Percentiles rank a stretch among this genome's conserved stretches.
These are phyloP conservation scores for Neonectria neomacrospora DNA, from an alignment of 2,329 filamentous ascomycete species.

Conservation along the genomic window DNA sequence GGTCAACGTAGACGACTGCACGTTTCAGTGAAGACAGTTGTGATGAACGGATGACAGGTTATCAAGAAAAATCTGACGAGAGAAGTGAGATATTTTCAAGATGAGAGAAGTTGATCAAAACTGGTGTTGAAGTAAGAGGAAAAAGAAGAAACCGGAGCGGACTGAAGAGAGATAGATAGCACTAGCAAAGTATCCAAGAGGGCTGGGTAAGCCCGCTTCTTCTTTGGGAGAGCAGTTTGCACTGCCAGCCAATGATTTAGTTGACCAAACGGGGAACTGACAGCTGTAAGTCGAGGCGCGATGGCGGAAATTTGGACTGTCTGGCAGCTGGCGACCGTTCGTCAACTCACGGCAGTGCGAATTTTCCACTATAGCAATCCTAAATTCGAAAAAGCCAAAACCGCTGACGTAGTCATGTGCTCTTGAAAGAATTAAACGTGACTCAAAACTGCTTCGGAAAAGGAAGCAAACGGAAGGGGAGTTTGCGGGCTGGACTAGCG, in stretches of 20 bases:
- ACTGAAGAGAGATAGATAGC: not conserved
- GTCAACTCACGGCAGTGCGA: not conserved
- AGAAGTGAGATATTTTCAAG: not conserved
- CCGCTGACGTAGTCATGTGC: not conserved
- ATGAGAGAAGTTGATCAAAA: not conserved
- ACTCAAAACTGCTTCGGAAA: not conserved
- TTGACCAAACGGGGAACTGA: not conserved
- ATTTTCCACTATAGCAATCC: not conserved
- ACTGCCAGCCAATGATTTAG: not conserved
- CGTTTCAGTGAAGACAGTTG: not conserved
- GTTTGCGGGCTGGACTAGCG: not conserved
- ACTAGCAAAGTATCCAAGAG: not conserved
- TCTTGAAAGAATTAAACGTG: not conserved
- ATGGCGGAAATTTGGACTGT: not conserved
- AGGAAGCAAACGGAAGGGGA: not conserved
- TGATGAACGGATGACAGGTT: not conserved
- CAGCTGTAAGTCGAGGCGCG: conserved; percentile 13
- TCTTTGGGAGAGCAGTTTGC: not conserved
- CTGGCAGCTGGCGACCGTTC: conserved; percentile 4
- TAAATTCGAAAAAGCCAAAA: not conserved
- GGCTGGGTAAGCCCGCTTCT: not conserved
- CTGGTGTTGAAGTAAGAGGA: not conserved
- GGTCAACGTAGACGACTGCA: not conserved
- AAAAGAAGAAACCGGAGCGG: not conserved
- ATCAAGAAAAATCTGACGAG: no score